A percentile compares a stretch with the other conserved stretches of the same genome.
Evolutionary conservation across 2,329 filamentous ascomycete species (phyloP).

Genomic region (Elsinoe fawcettii): DNA sequence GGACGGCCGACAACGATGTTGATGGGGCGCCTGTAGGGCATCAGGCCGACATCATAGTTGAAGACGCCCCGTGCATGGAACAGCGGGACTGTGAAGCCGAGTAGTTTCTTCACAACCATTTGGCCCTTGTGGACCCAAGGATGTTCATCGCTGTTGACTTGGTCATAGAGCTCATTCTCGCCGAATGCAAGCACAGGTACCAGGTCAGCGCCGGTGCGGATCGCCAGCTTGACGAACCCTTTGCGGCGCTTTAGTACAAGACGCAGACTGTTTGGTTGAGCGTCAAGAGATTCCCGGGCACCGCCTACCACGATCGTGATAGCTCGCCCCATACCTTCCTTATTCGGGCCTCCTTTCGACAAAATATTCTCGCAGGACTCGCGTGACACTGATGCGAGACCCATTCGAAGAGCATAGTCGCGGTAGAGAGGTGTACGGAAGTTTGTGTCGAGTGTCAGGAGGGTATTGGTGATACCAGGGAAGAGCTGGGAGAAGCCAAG

Average conservation of each 20-base stretch:
- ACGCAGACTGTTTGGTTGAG: slow-evolving; percentile 66
- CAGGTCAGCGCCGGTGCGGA: slow-evolving; percentile 84
- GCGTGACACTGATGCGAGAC: slow-evolving; percentile 79
- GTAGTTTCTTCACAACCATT: slow-evolving; percentile 71
- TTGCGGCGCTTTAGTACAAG: slow-evolving; percentile 78
- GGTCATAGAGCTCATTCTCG: slow-evolving; percentile 93
- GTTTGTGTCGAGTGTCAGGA: slow-evolving; percentile 91
- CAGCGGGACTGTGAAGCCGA: slow-evolving; percentile 88
- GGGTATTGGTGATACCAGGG: slow-evolving; percentile 87
- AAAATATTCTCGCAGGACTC: slow-evolving; percentile 87
- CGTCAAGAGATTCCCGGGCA: slow-evolving; percentile 83
- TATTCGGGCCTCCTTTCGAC: slow-evolving; percentile 66
- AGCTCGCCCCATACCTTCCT: slow-evolving; percentile 82
- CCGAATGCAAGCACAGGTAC: slow-evolving; percentile 90
- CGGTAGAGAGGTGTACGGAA: slow-evolving; percentile 90
- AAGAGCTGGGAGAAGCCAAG: slow-evolving; percentile 81
- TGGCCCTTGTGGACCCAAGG: slow-evolving; percentile 74
- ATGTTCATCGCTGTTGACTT: slow-evolving; percentile 68
- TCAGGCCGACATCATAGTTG: slow-evolving; percentile 93
- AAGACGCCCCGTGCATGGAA: slow-evolving; percentile 84
- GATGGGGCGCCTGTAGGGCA: slow-evolving; percentile 83
- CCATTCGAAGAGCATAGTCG: slow-evolving; percentile 86
- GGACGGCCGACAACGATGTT: slow-evolving; percentile 85
- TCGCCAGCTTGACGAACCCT: slow-evolving; percentile 88
- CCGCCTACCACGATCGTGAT: slow-evolving; percentile 95